Base-by-base conservation (phyloP, 768 basidiomycete species). In the Phanerochaete sordida region DNA sequence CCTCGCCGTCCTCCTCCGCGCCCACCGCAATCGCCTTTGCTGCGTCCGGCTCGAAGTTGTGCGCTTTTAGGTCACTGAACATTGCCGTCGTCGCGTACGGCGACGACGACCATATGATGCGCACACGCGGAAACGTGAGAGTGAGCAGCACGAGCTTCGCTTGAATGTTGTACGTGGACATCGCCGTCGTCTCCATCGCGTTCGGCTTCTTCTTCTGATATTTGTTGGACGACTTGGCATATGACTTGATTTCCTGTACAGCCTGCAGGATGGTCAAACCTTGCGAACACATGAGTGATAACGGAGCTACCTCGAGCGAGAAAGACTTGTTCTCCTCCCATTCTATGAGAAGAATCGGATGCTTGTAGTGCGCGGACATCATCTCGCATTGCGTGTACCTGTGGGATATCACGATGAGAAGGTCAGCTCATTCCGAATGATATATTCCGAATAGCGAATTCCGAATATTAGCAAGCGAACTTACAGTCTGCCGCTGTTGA, bases 241-340 rank as follows among this genome's bases (percentile, higher is more conserved):
- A 90, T 0, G 83, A 81, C 71, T 89, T 92, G 62, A 84, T 64
- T 30, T 91, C 88, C 1, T 84, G 79, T 11, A 88, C 78, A 1
- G 80, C 77, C 89, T 91, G 49, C 21, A 35, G 43, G 55, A 30
- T 15, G 12, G 30, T 60, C 12, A 35, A n/a, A 43, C 7, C 8
- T 19, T 11, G 8, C 7, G 19, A 30, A 15, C 31, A 23, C 43
- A 26, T 15, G 26, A 7, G 37, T 54, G 53, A n/a, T 12, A 43
- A 26, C n/a, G 33, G 19, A 21, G 15, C 56, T 61, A 91, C 95
- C 74, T 95, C 90, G 12, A 98, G 80, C 0, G 91, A 90, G 72
- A 98, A 97, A 0, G 93, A 87, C 66, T 96, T 98, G 72, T 97
- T 91, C 75, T 98, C 94, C 70, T 98, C 96, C 63, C 98, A 98